Base-by-base conservation (phyloP, 331 rosid species). In the Phaseolus coccineus region DNA sequence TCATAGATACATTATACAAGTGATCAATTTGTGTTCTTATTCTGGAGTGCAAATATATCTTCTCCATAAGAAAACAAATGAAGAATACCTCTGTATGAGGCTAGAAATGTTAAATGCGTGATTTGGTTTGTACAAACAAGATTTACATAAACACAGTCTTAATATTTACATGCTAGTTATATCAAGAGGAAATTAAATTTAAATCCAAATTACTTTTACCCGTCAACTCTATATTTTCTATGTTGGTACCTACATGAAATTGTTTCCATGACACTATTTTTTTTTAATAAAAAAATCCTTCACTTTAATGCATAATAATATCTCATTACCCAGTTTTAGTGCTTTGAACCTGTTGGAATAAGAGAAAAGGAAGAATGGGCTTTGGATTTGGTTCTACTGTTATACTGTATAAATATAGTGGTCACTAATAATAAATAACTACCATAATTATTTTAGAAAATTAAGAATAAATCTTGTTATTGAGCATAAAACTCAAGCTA, bases 381-480 rank as follows among this genome's bases (percentile, higher is more conserved):
- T 11, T 57, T 68, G 69, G 74, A 73, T 63, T 66, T 50, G 74
- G 73, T 27, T 50, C 70, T 42, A 64, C 68, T 62, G 16, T 27
- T 5, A 7, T 61, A 14, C 27, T 35, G 27, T 14, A n/a, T 1
- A 61, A 66, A 55, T 40, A 46, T 59, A 76, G 72, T 62, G 83
- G 77, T 24, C 75, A 19, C 22, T 19, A 19, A 19, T 19, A 19
- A 19, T 19, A 19, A 19, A 19, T 19, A 19, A 19, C 22, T 19
- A 19, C 22, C 22, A 19, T 19, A 19, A 19, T 19, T 19, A 19
- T 19, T 19, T 19, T 19, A 19, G 22, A 19, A 19, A 19, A 19
- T 19, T 19, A 19, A 19, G 22, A 19, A 19, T 19, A 19, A 19
- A 19, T 19, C 22, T 19, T 19, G 22, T 19, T 19, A 19, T 19